These are phyloP conservation scores for Seminavis robusta DNA, from an alignment of 108 stramenopile species.

Conservation along the genomic window DNA sequence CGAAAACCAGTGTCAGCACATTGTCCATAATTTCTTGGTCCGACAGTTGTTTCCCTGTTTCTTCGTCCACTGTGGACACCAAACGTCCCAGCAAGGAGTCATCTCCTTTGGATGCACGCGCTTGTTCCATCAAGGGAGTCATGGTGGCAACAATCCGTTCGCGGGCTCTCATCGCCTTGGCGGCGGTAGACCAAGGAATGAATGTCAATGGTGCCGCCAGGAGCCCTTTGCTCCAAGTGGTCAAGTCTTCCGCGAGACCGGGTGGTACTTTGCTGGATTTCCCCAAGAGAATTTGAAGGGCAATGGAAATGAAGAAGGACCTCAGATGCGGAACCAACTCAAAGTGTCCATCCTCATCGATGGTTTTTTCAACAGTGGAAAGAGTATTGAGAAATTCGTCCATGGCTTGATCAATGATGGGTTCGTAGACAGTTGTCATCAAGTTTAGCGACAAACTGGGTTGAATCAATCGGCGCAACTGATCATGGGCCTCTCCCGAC, in stretches of 20 bases:
- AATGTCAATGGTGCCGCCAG: constrained; percentile 12
- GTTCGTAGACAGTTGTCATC: constrained; percentile 14
- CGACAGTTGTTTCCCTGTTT: constrained; percentile 3
- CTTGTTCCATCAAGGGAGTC: constrained; percentile 13
- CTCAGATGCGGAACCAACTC: constrained; percentile 16
- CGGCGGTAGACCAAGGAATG: constrained; percentile 30
- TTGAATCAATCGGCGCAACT: constrained; percentile 14
- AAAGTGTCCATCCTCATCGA: not conserved
- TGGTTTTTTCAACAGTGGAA: too few relatives aligned
- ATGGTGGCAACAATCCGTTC: constrained; percentile 17
- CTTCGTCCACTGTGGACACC: not conserved
- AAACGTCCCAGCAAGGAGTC: too few relatives aligned
- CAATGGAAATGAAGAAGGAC: constrained; percentile 17
- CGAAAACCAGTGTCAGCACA: constrained; percentile 31
- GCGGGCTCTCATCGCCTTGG: constrained; percentile 24
- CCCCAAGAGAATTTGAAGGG: constrained; percentile 22
- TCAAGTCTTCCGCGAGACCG: constrained; percentile 12
- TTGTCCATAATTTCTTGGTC: constrained; percentile 31
- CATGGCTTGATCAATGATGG: constrained; percentile 14
- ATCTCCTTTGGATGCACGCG: too few relatives aligned
- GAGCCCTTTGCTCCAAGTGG: constrained; percentile 27
- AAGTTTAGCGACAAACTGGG: constrained; percentile 13
- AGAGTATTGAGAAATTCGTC: constrained; percentile 12
- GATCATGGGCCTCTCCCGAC: constrained; percentile 24
- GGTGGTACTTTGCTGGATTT: not conserved